Evolutionary conservation across 2,329 filamentous ascomycete genomes (phyloP).

Genomic region (Aphanocladium album): DNA sequence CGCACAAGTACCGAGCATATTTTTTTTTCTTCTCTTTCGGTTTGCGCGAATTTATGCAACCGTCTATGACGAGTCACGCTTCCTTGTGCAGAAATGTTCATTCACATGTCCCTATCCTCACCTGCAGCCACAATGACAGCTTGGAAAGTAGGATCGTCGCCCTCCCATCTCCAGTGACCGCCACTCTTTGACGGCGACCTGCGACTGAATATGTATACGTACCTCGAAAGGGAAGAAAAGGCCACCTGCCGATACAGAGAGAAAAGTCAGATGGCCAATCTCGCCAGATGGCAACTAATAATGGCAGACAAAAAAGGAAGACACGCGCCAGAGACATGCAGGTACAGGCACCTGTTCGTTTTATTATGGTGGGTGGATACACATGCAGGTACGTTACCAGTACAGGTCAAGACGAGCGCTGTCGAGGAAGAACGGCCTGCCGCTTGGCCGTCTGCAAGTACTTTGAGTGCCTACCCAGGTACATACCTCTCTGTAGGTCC

Average conservation of each 20-base stretch:
- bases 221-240: background rate
- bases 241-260: background rate
- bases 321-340: background rate
- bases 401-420: background rate
- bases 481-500: too few species aligned
- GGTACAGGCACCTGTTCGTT: background rate
- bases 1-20: background rate
- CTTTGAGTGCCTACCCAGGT: background rate
- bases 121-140: background rate
- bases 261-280: too few species aligned
- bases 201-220: background rate
- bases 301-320: background rate
- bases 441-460: background rate
- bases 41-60: conserved; percentile 1
- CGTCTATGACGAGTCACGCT: background rate
- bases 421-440: background rate
- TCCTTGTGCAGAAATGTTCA: background rate
- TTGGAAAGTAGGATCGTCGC: conserved; percentile 7
- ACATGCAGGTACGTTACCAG: background rate
- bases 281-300: too few species aligned
- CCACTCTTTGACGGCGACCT: background rate
- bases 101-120: background rate
- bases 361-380: background rate
- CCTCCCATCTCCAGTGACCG: background rate
- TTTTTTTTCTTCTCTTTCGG: too few species aligned